These are phyloP conservation scores for Incumbomyces lentus DNA, from an alignment of 2,329 filamentous ascomycete genomes.

Conservation along the genomic window DNA sequence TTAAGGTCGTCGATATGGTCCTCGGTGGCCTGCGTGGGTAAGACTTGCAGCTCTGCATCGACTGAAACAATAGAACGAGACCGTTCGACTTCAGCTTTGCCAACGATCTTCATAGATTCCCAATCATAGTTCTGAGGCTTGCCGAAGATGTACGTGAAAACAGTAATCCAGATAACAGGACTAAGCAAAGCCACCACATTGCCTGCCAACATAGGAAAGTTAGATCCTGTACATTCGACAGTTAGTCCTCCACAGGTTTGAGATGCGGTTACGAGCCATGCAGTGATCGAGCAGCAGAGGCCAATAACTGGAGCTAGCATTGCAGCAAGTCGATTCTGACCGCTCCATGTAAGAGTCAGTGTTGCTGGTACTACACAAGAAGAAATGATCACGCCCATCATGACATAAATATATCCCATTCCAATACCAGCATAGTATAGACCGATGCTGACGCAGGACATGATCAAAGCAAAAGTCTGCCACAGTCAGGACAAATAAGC, in stretches of 20 bases:
- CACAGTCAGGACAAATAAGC: too few species aligned
- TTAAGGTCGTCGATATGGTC: conserved; percentile 34
- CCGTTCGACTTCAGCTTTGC: conserved; percentile 57
- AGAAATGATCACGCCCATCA: conserved; percentile 88
- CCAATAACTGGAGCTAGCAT: conserved; percentile 60
- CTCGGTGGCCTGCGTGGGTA: conserved; percentile 33
- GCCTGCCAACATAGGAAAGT: conserved; percentile 36
- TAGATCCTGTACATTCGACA: conserved; percentile 69
- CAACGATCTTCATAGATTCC: conserved; percentile 69
- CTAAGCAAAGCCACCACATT: conserved; percentile 75
- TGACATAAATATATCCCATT: conserved; percentile 80
- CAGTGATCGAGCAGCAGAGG: conserved; percentile 56
- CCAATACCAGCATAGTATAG: conserved; percentile 64
- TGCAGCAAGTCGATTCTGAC: conserved; percentile 67
- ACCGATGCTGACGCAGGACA: conserved; percentile 68
- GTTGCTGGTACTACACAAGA: conserved; percentile 74
- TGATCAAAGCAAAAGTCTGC: conserved; percentile 55
- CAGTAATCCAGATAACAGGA: conserved; percentile 61
- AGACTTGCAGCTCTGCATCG: conserved; percentile 52
- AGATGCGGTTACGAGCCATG: conserved; percentile 68
- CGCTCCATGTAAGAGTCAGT: conserved; percentile 68
- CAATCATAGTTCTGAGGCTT: conserved; percentile 68
- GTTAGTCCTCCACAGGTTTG: conserved; percentile 58
- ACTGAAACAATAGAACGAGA: conserved; percentile 41
- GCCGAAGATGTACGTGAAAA: conserved; percentile 63